phyloP scores from a whole-genome alignment of 768 basidiomycete species.

The Clitopilus hobsonii region DNA sequence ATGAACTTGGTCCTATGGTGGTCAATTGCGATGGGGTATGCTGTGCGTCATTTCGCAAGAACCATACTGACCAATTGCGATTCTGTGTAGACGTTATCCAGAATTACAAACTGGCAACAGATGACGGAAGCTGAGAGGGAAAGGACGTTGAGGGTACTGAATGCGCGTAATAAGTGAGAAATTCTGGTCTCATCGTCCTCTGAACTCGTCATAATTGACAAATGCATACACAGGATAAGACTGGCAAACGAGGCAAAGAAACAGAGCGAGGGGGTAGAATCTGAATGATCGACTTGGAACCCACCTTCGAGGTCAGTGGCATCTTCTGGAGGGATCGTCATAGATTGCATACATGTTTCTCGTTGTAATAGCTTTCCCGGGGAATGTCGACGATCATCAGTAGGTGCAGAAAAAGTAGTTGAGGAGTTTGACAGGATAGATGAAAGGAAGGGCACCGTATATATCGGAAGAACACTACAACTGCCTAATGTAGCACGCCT shows the following conservation, averaged over 20 bases:
- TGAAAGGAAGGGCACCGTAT: too few relatives aligned
- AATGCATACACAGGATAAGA: not conserved
- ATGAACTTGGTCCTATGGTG: constrained; percentile 62
- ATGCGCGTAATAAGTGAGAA: constrained; percentile 43
- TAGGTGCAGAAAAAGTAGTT: too few relatives aligned
- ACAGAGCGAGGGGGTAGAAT: not conserved
- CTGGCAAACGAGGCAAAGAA: not conserved
- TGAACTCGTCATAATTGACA: not conserved
- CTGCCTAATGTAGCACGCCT: too few relatives aligned
- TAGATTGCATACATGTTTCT: too few relatives aligned
- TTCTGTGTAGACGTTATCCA: constrained; percentile 48
- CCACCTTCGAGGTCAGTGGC: too few relatives aligned
- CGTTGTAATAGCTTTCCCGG: too few relatives aligned
- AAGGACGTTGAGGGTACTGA: constrained; percentile 49
- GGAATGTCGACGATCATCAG: too few relatives aligned
- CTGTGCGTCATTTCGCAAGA: constrained; percentile 1
- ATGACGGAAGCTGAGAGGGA: constrained; percentile 56
- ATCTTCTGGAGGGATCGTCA: too few relatives aligned
- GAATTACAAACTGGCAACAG: constrained; percentile 61
- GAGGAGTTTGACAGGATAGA: too few relatives aligned
- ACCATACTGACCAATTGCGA: not conserved
- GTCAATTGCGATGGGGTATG: constrained; percentile 64
- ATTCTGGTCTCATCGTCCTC: not conserved
- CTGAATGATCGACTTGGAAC: not conserved
- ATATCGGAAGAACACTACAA: too few relatives aligned